These are phyloP conservation scores for Pigoraptor vietnamica DNA, from an alignment of 78 protist genomes.

Conservation along the genomic window DNA sequence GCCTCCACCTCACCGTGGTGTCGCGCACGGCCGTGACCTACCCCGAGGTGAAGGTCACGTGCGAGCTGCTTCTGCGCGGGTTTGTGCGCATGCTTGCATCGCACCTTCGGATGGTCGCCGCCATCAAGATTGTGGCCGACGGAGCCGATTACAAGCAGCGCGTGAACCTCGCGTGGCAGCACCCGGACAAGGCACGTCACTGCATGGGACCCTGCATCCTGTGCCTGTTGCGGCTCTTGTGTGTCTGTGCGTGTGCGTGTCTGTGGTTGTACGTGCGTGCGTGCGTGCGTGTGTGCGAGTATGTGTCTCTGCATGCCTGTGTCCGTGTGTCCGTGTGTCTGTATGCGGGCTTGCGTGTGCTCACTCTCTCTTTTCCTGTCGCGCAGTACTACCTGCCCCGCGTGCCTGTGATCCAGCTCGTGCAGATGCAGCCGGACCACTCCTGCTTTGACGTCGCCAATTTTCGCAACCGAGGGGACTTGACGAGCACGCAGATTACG, in stretches of 20 bases:
- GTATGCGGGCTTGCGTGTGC: too few species aligned
- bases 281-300: too few species aligned
- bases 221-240: too few species aligned
- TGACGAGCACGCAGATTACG: background rate
- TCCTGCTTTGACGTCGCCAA: background rate
- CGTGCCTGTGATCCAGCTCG: background rate
- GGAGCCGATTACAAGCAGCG: background rate
- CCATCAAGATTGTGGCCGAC: background rate
- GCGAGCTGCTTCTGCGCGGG: background rate
- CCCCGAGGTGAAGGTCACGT: background rate
- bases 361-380: too few species aligned
- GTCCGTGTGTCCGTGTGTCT: too few species aligned
- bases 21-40: background rate
- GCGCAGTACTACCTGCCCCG: background rate
- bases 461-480: background rate
- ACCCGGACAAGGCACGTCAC: background rate
- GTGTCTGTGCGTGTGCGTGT: too few species aligned
- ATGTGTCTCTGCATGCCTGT: too few species aligned
- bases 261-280: too few species aligned
- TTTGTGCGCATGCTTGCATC: background rate
- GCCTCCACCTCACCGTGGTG: background rate
- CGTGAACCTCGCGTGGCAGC: background rate
- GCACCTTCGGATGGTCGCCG: background rate
- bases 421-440: background rate
- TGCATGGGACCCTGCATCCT: background rate